Percentiles rank a stretch among this genome's conserved stretches.
Conservation (phyloP, 768 basidiomycete genomes). For the Tricholoma sp. region DNA sequence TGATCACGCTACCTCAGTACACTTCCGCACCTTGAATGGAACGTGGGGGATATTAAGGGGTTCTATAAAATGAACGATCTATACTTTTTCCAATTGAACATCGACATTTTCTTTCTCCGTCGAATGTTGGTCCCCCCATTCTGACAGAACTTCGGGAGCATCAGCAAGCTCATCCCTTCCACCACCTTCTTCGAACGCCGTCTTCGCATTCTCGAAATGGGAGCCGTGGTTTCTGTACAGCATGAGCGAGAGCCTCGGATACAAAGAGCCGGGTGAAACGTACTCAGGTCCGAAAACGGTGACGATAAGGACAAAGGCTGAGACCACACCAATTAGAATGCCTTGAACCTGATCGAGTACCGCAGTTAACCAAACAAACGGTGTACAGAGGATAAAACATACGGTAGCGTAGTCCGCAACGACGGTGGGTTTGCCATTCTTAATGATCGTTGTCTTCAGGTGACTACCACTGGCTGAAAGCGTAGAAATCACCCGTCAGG, state of each 20-base stretch:
- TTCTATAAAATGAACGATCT: neutral
- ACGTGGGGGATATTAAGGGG: neutral
- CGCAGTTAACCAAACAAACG: constrained; percentile 8
- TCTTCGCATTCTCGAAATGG: constrained; percentile 26
- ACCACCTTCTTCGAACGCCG: constrained; percentile 77
- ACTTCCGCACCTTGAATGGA: no score
- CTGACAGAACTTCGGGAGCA: neutral
- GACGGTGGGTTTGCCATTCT: constrained; percentile 33
- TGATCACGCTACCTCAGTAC: no score
- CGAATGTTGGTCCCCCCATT: neutral
- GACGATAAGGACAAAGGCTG: constrained; percentile 70
- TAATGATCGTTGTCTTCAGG: constrained; percentile 43
- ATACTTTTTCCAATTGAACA: neutral
- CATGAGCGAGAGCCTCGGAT: neutral
- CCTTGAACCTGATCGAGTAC: constrained; percentile 55
- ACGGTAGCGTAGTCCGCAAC: constrained; percentile 65
- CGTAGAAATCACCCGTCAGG: neutral
- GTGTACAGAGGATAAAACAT: neutral
- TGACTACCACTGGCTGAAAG: constrained; percentile 56
- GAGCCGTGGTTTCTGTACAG: constrained; percentile 58
- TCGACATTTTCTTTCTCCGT: neutral
- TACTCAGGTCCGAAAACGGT: constrained; percentile 75
- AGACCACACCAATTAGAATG: constrained; percentile 79
- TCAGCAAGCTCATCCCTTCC: constrained; percentile 34
- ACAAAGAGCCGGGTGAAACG: constrained; percentile 21